Conservation (phyloP, 2,329 filamentous ascomycete genomes). For the Aspergillus costaricaensis region DNA sequence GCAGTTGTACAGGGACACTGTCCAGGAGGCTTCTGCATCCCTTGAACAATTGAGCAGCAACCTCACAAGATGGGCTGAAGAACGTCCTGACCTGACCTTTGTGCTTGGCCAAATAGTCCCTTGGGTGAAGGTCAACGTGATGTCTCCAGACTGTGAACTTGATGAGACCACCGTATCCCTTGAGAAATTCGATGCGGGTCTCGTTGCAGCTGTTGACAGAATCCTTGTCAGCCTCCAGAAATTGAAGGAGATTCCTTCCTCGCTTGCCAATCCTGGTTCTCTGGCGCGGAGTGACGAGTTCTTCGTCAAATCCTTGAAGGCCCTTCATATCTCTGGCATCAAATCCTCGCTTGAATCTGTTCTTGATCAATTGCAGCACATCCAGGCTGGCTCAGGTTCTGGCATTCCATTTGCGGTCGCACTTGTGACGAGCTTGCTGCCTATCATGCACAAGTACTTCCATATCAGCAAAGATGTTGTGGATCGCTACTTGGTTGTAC, state of each 20-base stretch:
- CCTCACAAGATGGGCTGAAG: conserved; percentile 48
- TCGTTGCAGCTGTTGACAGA: conserved; percentile 70
- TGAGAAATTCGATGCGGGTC: conserved; percentile 56
- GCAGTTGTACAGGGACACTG: conserved; percentile 28
- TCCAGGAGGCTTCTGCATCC: conserved; percentile 30
- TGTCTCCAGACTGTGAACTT: conserved; percentile 10
- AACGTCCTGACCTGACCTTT: conserved; percentile 63
- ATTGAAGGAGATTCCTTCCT: conserved; percentile 56
- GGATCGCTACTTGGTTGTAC: conserved; percentile 61
- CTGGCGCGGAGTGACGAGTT: conserved; percentile 59
- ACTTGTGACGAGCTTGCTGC: conserved; percentile 63
- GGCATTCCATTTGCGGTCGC: conserved; percentile 54
- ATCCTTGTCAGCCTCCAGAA: conserved; percentile 79
- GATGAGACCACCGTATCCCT: conserved; percentile 30
- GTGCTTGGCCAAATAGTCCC: conserved; percentile 65
- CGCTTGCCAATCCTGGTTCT: conserved; percentile 65
- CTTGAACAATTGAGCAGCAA: conserved; percentile 37
- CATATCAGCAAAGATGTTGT: conserved; percentile 62
- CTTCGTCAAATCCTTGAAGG: conserved; percentile 56
- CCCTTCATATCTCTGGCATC: conserved; percentile 63
- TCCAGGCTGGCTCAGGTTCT: conserved; percentile 47
- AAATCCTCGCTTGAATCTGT: conserved; percentile 47
- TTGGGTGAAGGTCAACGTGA: conserved; percentile 57
- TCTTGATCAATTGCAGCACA: conserved; percentile 48
- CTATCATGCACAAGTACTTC: conserved; percentile 74